Base-by-base conservation (phyloP, 139 green algal genomes). In the Marvania coccoides region DNA sequence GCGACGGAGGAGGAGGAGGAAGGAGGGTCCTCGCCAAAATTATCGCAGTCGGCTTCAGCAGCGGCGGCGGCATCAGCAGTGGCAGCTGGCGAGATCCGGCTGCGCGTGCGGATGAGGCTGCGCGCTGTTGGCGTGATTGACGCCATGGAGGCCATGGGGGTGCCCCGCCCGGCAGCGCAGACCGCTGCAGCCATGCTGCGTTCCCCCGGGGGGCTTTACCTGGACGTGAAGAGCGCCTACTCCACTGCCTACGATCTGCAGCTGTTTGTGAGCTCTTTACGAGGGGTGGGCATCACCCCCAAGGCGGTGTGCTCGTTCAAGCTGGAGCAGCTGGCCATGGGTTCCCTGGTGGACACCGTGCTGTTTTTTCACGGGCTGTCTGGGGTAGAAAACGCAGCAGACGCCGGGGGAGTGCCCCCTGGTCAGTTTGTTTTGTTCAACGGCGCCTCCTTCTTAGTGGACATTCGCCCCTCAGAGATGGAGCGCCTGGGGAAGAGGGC, bases 181-280 rank as follows among this genome's bases (percentile, higher is more conserved):
- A 51, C 42, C 19, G 81, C 65, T 65, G 60, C 70, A 6, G 77
- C 76, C 14, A 69, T 84, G 76, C 74, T 86, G 56, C 58, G 64
- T 2, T 39, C 47, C 7, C 80, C 80, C 0, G 80, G 80, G 3
- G 80, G 80, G 1, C 64, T 86, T 4, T 84, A 72, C 65, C 59
- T 86, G 72, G 80, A 86, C 58, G 60, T 86, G 23, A 86, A 86
- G 73, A 72, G 46, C 31, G 76, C 61, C 29, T 86, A 84, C 73
- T 80, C 69, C 45, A 78, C 57, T 8, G 65, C 80, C 3, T 7
- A 29, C 1, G 65, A 86, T 47, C 55, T 86, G 9, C 46, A 76
- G 37, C 29, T 62, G 38, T 86, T 86, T 58, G 70, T 69, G 23
- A 71, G 61, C 15, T 58, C 59, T 2, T 66, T 86, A 5, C 33